These are phyloP conservation scores for Diutina rugosa DNA, from an alignment of 1,139 yeast species.

Conservation along the genomic window DNA sequence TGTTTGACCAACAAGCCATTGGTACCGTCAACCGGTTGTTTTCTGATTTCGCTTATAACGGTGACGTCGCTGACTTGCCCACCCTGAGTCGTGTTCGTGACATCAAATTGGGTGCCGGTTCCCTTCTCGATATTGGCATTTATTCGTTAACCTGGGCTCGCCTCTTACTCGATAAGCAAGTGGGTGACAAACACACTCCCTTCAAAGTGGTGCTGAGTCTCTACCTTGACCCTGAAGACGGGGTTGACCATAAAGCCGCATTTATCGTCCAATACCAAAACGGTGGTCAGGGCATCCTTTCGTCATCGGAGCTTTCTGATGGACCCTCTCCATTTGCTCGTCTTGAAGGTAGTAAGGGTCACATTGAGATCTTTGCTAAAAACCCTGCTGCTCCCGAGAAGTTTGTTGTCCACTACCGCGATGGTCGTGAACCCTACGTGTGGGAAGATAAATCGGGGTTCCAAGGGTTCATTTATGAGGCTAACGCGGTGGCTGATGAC, in stretches of 20 bases:
- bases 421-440: background rate
- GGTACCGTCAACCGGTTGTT: slow-evolving; percentile 32
- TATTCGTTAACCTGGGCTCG: slow-evolving; percentile 40
- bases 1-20: slow-evolving; percentile 31
- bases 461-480: slow-evolving; percentile 38
- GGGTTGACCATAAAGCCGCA: slow-evolving; percentile 16
- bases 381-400: slow-evolving; percentile 15
- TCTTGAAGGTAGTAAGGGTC: slow-evolving; percentile 27
- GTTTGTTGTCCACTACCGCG: background rate
- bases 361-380: slow-evolving; percentile 16
- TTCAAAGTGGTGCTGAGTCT: slow-evolving; percentile 19
- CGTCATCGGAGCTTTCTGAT: slow-evolving; percentile 17
- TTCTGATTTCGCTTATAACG: slow-evolving; percentile 6
- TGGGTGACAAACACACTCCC: slow-evolving; percentile 12
- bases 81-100: slow-evolving; percentile 24
- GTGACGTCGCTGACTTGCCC: slow-evolving; percentile 8
- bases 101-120: slow-evolving; percentile 45
- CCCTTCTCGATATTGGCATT: slow-evolving; percentile 46
- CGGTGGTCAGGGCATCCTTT: slow-evolving; percentile 24
- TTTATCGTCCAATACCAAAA: slow-evolving; percentile 19
- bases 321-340: slow-evolving; percentile 18
- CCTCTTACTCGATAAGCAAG: slow-evolving; percentile 22
- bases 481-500: slow-evolving; percentile 35
- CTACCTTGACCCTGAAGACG: slow-evolving; percentile 13
- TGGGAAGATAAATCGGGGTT: slow-evolving; percentile 6